phyloP scores from a whole-genome alignment of 2,329 filamentous ascomycete species.

The Tolypocladium ovalisporum region DNA sequence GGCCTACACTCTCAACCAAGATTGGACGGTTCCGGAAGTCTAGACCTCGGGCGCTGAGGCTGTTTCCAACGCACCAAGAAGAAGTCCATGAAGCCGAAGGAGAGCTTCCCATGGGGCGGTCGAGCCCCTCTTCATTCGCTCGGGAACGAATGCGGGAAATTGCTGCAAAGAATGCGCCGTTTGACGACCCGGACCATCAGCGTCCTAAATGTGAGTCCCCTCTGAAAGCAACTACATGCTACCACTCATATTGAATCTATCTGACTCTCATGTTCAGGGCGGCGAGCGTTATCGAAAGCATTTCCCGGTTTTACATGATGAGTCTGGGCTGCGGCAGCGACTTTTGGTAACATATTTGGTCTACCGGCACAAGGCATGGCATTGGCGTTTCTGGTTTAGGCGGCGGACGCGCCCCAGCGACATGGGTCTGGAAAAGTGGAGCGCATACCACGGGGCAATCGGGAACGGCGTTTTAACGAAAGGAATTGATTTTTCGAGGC shows the following conservation, averaged over 20 bases:
- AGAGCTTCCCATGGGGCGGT: conserved; percentile 18
- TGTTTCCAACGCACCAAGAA: conserved; percentile 28
- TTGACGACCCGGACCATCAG: conserved; percentile 29
- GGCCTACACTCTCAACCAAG: conserved; percentile 7
- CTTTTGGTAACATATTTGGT: neutral
- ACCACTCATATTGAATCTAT: neutral
- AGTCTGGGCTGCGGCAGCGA: neutral
- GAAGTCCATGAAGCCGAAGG: conserved; percentile 20
- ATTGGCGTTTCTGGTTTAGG: conserved; percentile 16
- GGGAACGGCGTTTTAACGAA: neutral
- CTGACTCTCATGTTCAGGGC: conserved; percentile 21
- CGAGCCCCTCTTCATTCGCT: conserved; percentile 32
- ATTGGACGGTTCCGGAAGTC: conserved; percentile 14
- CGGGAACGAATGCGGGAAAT: conserved; percentile 32
- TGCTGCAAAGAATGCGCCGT: conserved; percentile 29
- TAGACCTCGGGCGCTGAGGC: conserved; percentile 17
- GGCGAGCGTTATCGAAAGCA: conserved; percentile 29
- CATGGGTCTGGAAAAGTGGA: neutral
- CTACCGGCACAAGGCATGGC: conserved; percentile 12
- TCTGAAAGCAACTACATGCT: neutral
- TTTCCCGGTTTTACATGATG: conserved; percentile 27
- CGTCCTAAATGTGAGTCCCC: conserved; percentile 25
- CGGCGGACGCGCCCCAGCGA: neutral
- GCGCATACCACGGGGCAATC: neutral
- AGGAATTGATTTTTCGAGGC: neutral